A percentile compares a stretch with the other conserved stretches of the same genome.
Evolutionary conservation across 345 rosid species (phyloP).

Genomic region (Gossypioides kirkii): DNA sequence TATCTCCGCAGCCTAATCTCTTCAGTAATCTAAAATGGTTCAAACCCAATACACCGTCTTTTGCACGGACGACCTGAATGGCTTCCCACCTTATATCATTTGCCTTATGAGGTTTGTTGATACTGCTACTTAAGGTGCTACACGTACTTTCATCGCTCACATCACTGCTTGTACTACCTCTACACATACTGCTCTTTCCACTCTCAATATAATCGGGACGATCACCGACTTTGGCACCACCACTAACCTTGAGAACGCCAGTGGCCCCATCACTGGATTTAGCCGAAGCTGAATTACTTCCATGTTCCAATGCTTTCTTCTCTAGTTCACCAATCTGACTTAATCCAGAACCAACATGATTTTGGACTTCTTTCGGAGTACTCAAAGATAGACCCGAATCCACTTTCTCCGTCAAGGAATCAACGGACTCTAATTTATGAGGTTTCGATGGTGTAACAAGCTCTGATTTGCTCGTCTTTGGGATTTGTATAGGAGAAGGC

Average conservation of each 20-base stretch:
- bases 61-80: slow-evolving; percentile 61
- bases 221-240: slow-evolving; percentile 37
- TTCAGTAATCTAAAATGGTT: slow-evolving; percentile 70
- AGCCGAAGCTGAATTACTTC: slow-evolving; percentile 22
- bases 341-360: slow-evolving; percentile 21
- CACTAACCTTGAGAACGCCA: slow-evolving; percentile 36
- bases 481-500: slow-evolving; percentile 29
- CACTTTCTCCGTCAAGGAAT: slow-evolving; percentile 44
- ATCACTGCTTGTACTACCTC: slow-evolving; percentile 74
- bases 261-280: slow-evolving; percentile 33
- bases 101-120: slow-evolving; percentile 76
- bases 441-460: slow-evolving; percentile 21
- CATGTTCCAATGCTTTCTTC: slow-evolving; percentile 28
- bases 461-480: slow-evolving; percentile 38
- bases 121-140: slow-evolving; percentile 54
- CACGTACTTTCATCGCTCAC: slow-evolving; percentile 68
- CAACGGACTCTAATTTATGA: slow-evolving; percentile 17
- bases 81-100: slow-evolving; percentile 83
- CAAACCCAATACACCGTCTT: slow-evolving; percentile 60
- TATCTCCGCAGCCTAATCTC: slow-evolving; percentile 77
- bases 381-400: slow-evolving; percentile 44
- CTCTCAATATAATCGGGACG: slow-evolving; percentile 38
- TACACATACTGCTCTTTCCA: slow-evolving; percentile 49
- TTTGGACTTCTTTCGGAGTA: slow-evolving; percentile 32
- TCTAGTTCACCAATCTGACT: slow-evolving; percentile 20